Evolutionary conservation across 768 basidiomycete species (phyloP).

Genomic region (Rhizopogon salebrosus): DNA sequence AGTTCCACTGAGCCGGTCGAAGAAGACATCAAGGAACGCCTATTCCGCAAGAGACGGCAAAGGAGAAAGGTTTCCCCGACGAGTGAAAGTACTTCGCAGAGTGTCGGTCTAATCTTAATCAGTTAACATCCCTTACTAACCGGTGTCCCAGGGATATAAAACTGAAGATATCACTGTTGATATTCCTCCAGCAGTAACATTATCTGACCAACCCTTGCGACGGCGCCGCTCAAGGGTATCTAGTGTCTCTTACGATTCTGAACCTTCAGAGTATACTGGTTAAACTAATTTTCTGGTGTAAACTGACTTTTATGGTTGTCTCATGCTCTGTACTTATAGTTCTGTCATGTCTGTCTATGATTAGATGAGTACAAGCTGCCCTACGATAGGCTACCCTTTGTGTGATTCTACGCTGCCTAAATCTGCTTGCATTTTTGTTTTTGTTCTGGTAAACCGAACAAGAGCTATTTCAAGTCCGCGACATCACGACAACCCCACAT

Average conservation of each 20-base stretch:
- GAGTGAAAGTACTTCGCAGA: conserved; percentile 15
- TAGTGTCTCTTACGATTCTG: conserved; percentile 25
- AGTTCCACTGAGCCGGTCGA: not conserved
- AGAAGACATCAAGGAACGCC: conserved; percentile 15
- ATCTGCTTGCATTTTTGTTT: not conserved
- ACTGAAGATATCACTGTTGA: conserved; percentile 22
- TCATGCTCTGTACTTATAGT: conserved; percentile 16
- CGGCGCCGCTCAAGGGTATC: conserved; percentile 41
- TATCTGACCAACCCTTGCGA: conserved; percentile 31
- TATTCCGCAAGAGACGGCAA: not conserved
- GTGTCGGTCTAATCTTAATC: conserved; percentile 14
- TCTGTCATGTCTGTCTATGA: conserved; percentile 9
- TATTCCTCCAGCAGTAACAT: conserved; percentile 25
- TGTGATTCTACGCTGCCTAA: conserved; percentile 3
- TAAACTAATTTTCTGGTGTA: not conserved
- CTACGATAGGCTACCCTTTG: conserved; percentile 13
- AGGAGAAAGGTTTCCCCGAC: conserved; percentile 16
- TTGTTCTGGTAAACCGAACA: conserved; percentile 3
- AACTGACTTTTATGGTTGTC: not conserved
- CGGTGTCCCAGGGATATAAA: conserved; percentile 17
- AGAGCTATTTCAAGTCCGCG: conserved; percentile 1
- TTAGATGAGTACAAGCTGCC: conserved; percentile 12
- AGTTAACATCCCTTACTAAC: conserved; percentile 6
- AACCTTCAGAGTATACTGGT: conserved; percentile 14
- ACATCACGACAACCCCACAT: not conserved